Evolutionary conservation across 169 alveolate genomes (phyloP), one percentile per base, ranked within the genome.

Genomic region (Plasmodium berghei): DNA sequence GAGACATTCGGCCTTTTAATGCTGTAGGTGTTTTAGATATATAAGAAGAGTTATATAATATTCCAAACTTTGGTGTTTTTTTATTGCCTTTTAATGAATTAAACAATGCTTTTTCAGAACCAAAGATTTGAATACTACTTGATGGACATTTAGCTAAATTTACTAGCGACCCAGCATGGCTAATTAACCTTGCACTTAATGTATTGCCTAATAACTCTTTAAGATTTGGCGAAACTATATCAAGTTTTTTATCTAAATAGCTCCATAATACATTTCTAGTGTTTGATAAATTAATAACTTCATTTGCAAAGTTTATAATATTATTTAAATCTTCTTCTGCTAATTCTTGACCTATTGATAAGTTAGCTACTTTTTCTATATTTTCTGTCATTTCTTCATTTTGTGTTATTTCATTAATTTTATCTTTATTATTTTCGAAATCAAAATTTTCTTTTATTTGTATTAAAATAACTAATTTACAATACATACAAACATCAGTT

Each of bases 61-160:
- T 93, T 2, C 99, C 99, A 92, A 98, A 99, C 92, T 99, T 99
- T n/a, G 99, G 99, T 24, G 99, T 99, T 73, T 97, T 97, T 56
- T 98, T 98, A 93, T 96, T 96, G 20, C 99, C 96, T 94, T 98
- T 99, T 64, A 99, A 93, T 1, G 99, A 99, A 62, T 99, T 91
- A 93, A 99, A 99, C 24, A 98, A 94, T 9, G 99, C 99, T 95
- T 98, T 97, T 89, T 97, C 99, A 49, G 99, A 99, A 18, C 99
- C 99, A 49, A 98, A 93, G 14, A 98, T 97, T 92, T 98, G 97
- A 28, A 98, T 96, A 55, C 99, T 97, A 55, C 99, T 96, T 34
- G 99, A 99, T 12, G 99, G 99, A 94, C 96, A 96, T 88, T 98
- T 98, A 1, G 99, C 99, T 56, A 98, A 92, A 91, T 97, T 97